Evolutionary conservation across 2,329 filamentous ascomycete genomes (phyloP), one percentile per base, ranked within the genome.

Genomic region (Sporothrix globosa): DNA sequence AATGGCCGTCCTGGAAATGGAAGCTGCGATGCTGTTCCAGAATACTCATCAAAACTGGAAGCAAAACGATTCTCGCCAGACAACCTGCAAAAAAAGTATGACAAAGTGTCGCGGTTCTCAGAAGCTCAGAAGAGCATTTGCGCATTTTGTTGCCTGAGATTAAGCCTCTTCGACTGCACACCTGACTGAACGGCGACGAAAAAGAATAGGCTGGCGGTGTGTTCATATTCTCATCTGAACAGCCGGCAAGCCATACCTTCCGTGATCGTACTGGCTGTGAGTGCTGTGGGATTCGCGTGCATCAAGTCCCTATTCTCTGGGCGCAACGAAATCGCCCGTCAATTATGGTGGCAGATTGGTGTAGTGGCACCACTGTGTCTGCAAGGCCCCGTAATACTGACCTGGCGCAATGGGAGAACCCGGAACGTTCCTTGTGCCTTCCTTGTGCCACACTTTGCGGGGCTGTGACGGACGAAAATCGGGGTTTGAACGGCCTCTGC

Each of bases 401-500:
- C 39, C 30, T n/a, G 56, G 56, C 44, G 52, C n/a, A 17, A 68
- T 46, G 66, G 67, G 67, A 34, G 53, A 68, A 60, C 67, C 56
- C 67, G 67, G 67, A 63, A 63, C 54, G 54, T 61, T 27, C 53
- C 53, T 68, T n/a, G 27, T 24, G 34, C 10, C 30, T 9, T 44
- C 17, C 21, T 10, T 61, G 58, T 61, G 39, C 30, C 39, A 10
- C n/a, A 14, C 3, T 27, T 4, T 21, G 60, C 41, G 41, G 41
- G 41, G 14, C 41, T 54, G 44, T 58, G 65, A 69, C 71, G 71
- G 71, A 67, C 67, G 67, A 72, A 71, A 58, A 69, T 72, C 71
- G 71, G 71, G 69, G 71, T 72, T 72, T 72, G 71, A 10, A 72
- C 69, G 69, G 69, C 67, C 44, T 72, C 67, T 72, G 71, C 54